These are phyloP conservation scores for Rusavskia elegans DNA, from an alignment of 495 filamentous ascomycete genomes.

Conservation along the genomic window DNA sequence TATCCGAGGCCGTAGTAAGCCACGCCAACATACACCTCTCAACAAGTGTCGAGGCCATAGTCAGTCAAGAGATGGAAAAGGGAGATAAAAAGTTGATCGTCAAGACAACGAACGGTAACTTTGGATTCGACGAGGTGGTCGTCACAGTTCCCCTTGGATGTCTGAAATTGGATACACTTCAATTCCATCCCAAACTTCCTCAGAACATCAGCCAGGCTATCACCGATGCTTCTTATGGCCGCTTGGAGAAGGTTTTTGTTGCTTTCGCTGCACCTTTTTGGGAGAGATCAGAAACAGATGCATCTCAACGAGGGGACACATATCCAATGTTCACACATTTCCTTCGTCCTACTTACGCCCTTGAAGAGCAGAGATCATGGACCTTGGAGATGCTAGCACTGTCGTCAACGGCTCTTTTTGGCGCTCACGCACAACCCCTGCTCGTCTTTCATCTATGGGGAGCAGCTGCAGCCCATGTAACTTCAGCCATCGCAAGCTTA, in stretches of 20 bases:
- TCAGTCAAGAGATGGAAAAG: neutral
- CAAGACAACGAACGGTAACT: slow-evolving; percentile 31
- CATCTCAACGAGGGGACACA: too few relatives aligned
- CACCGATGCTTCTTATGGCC: slow-evolving; percentile 61
- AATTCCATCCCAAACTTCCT: slow-evolving; percentile 35
- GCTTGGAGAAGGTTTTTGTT: slow-evolving; percentile 78
- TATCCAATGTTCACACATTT: slow-evolving; percentile 40
- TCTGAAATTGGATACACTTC: slow-evolving; percentile 49
- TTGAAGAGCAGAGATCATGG: too few relatives aligned
- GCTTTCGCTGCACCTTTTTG: slow-evolving; percentile 33
- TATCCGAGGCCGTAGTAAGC: slow-evolving; percentile 45
- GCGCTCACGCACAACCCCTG: too few relatives aligned
- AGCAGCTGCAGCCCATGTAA: too few relatives aligned
- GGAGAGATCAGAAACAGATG: neutral
- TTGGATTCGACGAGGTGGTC: slow-evolving; percentile 67
- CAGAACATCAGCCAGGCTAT: slow-evolving; percentile 51
- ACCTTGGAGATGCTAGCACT: too few relatives aligned
- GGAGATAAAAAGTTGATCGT: slow-evolving; percentile 31
- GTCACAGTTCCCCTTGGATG: slow-evolving; percentile 73
- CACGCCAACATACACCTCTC: slow-evolving; percentile 42
- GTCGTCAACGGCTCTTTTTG: too few relatives aligned
- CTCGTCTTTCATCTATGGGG: too few relatives aligned
- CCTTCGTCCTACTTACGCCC: slow-evolving; percentile 42
- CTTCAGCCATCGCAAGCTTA: too few relatives aligned
- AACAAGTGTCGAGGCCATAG: slow-evolving; percentile 38